phyloP scores from a whole-genome alignment of 1,284 basidiomycete genomes.

The Entoloma clypeatum region DNA sequence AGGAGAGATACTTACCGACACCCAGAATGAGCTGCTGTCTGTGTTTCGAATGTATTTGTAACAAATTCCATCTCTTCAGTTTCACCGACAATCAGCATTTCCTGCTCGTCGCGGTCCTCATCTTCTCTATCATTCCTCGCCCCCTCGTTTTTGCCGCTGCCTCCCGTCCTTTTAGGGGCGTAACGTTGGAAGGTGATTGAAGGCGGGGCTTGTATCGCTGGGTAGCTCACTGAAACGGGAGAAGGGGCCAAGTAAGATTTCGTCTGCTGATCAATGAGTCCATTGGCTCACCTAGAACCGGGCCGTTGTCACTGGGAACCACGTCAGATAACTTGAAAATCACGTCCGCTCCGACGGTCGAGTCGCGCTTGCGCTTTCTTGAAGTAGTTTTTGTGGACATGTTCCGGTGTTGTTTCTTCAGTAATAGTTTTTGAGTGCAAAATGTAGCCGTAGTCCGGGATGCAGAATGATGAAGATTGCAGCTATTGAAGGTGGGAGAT shows the following conservation, averaged over 20 bases:
- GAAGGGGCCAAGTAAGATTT: conserved; percentile 3
- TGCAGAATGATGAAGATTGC: conserved; percentile 8
- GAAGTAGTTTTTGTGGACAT: conserved; percentile 34
- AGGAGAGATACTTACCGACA: conserved; percentile 47
- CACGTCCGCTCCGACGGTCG: conserved; percentile 31
- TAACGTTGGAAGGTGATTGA: conserved; percentile 68
- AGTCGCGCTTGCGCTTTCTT: conserved; percentile 63
- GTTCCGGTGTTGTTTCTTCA: no score
- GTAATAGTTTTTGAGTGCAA: no score
- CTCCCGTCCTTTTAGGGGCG: conserved; percentile 39
- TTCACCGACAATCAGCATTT: conserved; percentile 45
- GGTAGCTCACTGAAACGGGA: conserved; percentile 63
- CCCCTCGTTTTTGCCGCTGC: conserved; percentile 26
- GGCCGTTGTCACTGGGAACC: conserved; percentile 51
- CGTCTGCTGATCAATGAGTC: background rate
- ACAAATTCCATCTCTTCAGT: conserved; percentile 50
- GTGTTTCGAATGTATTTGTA: conserved; percentile 67
- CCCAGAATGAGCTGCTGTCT: conserved; percentile 46
- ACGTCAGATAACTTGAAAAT: conserved; percentile 44
- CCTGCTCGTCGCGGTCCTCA: conserved; percentile 24
- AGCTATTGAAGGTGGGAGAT: conserved; percentile 5
- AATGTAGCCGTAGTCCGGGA: no score
- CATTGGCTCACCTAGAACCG: conserved; percentile 64
- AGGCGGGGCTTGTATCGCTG: conserved; percentile 58
- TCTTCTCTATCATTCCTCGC: conserved; percentile 21